phyloP scores from a whole-genome alignment of 2,329 filamentous ascomycete species.

The Trichoderma simmonsii region DNA sequence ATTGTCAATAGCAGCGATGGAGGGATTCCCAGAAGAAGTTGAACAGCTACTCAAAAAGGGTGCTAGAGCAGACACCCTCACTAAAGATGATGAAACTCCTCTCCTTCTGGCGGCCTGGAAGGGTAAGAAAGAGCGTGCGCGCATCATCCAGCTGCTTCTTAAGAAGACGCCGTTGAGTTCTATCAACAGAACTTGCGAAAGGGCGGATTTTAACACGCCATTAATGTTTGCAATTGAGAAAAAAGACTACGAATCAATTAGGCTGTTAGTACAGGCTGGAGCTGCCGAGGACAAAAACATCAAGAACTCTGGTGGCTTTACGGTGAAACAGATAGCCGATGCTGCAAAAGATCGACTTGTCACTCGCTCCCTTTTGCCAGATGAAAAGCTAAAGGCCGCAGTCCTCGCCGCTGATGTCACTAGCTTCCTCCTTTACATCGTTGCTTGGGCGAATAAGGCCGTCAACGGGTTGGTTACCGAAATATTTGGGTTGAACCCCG shows the following conservation, averaged over 20 bases:
- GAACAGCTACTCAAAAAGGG: neutral
- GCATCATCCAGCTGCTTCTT: neutral
- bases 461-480: neutral
- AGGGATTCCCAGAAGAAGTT: neutral
- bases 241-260: neutral
- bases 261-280: neutral
- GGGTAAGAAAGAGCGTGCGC: neutral
- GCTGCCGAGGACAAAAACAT: neutral
- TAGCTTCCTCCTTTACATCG: neutral
- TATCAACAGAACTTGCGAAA: neutral
- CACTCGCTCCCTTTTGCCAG: neutral
- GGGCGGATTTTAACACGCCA: neutral
- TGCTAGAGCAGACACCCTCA: neutral
- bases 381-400: neutral
- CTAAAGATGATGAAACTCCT: neutral
- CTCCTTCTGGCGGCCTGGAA: neutral
- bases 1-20: neutral
- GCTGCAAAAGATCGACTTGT: neutral
- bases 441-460: neutral
- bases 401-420: neutral
- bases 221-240: neutral
- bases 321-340: neutral
- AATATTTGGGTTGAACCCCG: neutral
- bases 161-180: neutral
- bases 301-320: neutral